Percentiles rank a stretch among this genome's conserved stretches.
Evolutionary conservation across 139 green algal genomes (phyloP).

Genomic region (Coelastrella sp.): DNA sequence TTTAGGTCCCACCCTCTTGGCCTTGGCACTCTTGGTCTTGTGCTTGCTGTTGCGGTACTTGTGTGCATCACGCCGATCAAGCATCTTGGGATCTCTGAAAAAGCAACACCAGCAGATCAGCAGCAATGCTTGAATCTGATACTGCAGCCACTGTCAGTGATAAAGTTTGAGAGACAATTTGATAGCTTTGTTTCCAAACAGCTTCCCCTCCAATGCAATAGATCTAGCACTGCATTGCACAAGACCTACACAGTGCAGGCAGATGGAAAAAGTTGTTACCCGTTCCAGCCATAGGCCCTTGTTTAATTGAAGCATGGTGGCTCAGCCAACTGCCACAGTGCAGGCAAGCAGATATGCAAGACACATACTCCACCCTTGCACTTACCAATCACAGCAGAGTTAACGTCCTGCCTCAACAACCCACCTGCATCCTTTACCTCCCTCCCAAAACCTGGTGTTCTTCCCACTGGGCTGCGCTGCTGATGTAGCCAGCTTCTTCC

Average conservation of each 20-base stretch:
- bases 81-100: conserved; percentile 45
- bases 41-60: conserved; percentile 45
- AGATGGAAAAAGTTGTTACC: too few relatives aligned
- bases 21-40: conserved; percentile 45
- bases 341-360: too few relatives aligned
- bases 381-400: too few relatives aligned
- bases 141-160: not conserved
- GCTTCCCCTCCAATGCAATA: too few relatives aligned
- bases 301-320: too few relatives aligned
- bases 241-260: too few relatives aligned
- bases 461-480: conserved; percentile 41
- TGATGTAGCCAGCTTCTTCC: conserved; percentile 57
- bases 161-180: not conserved
- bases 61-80: conserved; percentile 45
- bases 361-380: too few relatives aligned
- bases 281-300: too few relatives aligned
- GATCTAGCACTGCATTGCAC: too few relatives aligned
- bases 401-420: not conserved
- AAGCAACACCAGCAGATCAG: not conserved
- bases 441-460: conserved; percentile 66
- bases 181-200: not conserved
- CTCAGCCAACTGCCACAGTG: too few relatives aligned
- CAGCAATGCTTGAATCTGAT: not conserved
- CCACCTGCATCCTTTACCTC: conserved; percentile 47
- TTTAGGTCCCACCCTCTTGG: conserved; percentile 2